These are phyloP conservation scores for Gastrodia elata DNA, from an alignment of 106 monocot species.

Conservation along the genomic window DNA sequence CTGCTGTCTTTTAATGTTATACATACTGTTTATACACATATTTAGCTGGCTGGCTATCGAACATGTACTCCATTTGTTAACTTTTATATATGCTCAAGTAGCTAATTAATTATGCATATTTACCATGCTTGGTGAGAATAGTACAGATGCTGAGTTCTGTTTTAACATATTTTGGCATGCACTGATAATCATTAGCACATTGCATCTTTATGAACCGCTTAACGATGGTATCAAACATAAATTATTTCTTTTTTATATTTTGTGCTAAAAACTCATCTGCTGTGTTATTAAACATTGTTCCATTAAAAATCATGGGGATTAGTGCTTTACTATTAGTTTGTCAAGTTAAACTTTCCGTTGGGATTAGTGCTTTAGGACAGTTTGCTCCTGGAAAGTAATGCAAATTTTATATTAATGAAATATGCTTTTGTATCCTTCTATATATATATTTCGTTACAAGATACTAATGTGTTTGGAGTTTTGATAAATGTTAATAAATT, in stretches of 20 bases:
- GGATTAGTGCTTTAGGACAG: not conserved
- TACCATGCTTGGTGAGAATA: not conserved
- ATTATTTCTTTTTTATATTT: not conserved
- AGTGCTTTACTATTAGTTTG: not conserved
- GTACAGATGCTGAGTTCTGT: not conserved
- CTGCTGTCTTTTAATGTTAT: too few relatives aligned
- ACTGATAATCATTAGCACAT: not conserved
- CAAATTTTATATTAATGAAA: not conserved
- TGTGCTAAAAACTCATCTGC: not conserved
- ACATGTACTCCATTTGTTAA: not conserved
- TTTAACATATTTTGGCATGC: not conserved
- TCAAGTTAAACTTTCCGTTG: not conserved
- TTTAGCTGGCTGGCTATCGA: not conserved
- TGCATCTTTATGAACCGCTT: not conserved
- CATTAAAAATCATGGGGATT: not conserved
- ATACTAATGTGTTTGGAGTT: not conserved
- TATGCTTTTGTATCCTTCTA: not conserved
- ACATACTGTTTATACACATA: not conserved
- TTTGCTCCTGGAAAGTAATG: not conserved
- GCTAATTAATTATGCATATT: not conserved
- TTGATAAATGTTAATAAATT: slow-evolving; percentile 4
- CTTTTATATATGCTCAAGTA: not conserved
- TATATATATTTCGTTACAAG: not conserved
- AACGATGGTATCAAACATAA: not conserved
- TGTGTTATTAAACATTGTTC: not conserved